phyloP scores from a whole-genome alignment of 2,329 filamentous ascomycete genomes.

The Xylaria sp. region DNA sequence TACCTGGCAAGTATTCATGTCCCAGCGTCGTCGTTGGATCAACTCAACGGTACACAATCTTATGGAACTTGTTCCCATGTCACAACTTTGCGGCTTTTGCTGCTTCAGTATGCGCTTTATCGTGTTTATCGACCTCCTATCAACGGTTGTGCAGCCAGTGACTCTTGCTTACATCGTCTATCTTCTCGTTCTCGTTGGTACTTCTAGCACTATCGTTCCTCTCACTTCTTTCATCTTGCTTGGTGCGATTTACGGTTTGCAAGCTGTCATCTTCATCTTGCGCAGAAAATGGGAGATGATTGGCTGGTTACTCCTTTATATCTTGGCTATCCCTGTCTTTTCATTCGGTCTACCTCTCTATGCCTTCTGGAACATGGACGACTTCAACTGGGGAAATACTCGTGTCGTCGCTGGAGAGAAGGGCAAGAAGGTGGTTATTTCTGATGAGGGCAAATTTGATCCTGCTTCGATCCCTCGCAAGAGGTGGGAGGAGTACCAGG shows the following conservation, averaged over 20 bases:
- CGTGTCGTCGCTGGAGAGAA: conserved; percentile 95
- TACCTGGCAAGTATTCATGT: conserved; percentile 93
- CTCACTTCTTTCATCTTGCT: conserved; percentile 90
- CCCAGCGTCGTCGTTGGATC: conserved; percentile 98
- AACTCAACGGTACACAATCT: conserved; percentile 99
- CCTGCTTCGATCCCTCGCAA: conserved; percentile 92
- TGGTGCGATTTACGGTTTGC: conserved; percentile 95
- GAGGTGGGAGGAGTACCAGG: conserved; percentile 99
- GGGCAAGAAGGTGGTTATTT: conserved; percentile 90
- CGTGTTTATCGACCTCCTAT: conserved; percentile 92
- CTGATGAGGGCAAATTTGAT: conserved; percentile 98
- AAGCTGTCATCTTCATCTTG: conserved; percentile 96
- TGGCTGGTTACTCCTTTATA: conserved; percentile 98
- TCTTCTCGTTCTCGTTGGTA: conserved; percentile 79
- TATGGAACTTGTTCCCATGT: conserved; percentile 91
- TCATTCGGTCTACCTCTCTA: conserved; percentile 90
- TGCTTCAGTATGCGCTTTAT: conserved; percentile 99
- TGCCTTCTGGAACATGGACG: conserved; percentile 99
- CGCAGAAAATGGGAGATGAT: conserved; percentile 99
- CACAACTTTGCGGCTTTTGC: conserved; percentile 98
- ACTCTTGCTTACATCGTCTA: conserved; percentile 91
- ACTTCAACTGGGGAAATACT: conserved; percentile 99
- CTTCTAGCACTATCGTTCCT: conserved; percentile 74
- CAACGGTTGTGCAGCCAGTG: conserved; percentile 91
- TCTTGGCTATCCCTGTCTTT: conserved; percentile 91